Evolutionary conservation across 129 eudicot genomes (phyloP), one percentile per base, ranked within the genome.

Genomic region (Heracleum sosnowskyi): DNA sequence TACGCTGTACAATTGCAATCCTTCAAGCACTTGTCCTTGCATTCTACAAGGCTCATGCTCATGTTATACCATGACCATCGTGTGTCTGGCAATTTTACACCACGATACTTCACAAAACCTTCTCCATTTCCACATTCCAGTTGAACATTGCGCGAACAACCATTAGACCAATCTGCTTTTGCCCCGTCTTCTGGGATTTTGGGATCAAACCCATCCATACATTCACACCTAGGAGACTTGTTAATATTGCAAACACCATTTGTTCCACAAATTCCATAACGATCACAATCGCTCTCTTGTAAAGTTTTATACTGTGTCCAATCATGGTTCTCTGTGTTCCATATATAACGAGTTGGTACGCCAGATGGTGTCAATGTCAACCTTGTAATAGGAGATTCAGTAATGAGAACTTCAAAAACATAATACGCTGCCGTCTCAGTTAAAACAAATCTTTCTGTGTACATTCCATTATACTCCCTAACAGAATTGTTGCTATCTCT

Each of bases 1-100:
- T 73, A 73, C 7, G 76, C 81, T 11, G 64, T 13, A 41, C 84
- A 81, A 28, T 71, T 49, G 49, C 84, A 81, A 42, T 81, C 72
- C 15, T 55, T 51, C 76, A 69, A 39, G 77, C 84, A 81, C 64
- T 24, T 40, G 6, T 11, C 42, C 66, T 49, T 2, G 15, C 84
- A 81, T 34, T 81, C 77, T 20, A 1, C 51, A 18, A 76, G 33
- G 35, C 11, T 36, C 79, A 76, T 36, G 69, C 49, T 76, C 34
- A 20, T 24, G 37, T 69, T 41, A 75, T 34, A 22, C 73, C 73
- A 33, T n/a, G 69, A 41, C 62, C 22, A 16, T 45, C 45, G 26
- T 11, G 76, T 47, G 77, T 76, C 81, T 13, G 84, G 84, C 45
- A 76, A 24, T 77, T 81, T 81, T 1, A 77, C 66, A 18, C 63